Conservation (phyloP, 176 grass and related monocot genomes). For the Calamus simplicifolius region DNA sequence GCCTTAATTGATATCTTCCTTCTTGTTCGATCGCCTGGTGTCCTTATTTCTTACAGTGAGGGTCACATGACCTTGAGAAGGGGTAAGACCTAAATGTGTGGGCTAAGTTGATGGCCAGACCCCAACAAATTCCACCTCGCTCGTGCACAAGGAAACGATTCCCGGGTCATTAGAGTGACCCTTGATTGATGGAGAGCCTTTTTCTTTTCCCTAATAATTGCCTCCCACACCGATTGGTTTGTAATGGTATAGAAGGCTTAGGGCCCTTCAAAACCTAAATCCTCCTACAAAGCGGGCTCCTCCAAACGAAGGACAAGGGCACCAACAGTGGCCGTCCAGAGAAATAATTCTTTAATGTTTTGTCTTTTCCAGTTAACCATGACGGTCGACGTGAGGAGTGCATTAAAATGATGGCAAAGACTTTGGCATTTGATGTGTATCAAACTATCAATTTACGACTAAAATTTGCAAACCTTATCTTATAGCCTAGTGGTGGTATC, state of each 20-base stretch:
- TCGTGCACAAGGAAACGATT: conserved; percentile 44
- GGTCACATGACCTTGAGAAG: conserved; percentile 44
- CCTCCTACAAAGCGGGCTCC: background rate
- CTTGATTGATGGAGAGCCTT: conserved; percentile 26
- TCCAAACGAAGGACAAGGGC: conserved; percentile 44
- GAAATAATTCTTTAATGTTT: conserved; percentile 35
- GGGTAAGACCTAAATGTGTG: conserved; percentile 62
- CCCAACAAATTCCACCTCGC: conserved; percentile 82
- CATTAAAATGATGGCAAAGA: too few species aligned
- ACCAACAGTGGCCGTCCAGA: conserved; percentile 58
- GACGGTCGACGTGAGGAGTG: background rate
- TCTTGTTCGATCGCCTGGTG: conserved; percentile 6
- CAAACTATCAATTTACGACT: too few species aligned
- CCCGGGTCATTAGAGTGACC: conserved; percentile 65
- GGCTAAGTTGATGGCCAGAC: conserved; percentile 58
- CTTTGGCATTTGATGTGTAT: too few species aligned
- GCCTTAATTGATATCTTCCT: background rate
- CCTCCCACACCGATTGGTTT: conserved; percentile 14
- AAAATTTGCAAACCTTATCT: too few species aligned
- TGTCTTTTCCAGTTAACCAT: background rate
- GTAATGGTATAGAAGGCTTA: conserved; percentile 3
- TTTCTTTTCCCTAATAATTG: conserved; percentile 1
- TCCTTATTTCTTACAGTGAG: conserved; percentile 26
- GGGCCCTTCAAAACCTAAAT: too few species aligned
- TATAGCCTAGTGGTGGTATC: too few species aligned